Evolutionary conservation across 192 early-diverging fungal species (phyloP).

Genomic region (Chytriomyces sp.): DNA sequence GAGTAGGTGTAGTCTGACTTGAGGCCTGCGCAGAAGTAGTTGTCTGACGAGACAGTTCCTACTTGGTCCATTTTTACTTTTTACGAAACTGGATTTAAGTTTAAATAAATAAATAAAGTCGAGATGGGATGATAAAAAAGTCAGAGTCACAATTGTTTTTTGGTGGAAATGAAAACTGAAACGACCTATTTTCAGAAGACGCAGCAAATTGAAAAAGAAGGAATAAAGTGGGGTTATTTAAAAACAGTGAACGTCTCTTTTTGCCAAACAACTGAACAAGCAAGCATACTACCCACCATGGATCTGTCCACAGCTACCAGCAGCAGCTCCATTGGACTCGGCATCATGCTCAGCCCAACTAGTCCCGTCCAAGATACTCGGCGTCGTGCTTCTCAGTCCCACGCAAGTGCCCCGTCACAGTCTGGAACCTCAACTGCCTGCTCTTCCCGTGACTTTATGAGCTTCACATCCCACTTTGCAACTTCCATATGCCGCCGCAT

Average conservation of each 20-base stretch:
- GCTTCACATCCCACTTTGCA: constrained; percentile 11
- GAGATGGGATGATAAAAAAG: no score
- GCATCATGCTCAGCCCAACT: constrained; percentile 11
- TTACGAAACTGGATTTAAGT: no score
- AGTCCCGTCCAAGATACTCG: not conserved
- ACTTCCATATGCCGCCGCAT: not conserved
- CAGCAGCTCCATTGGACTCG: constrained; percentile 10
- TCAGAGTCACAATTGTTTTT: no score
- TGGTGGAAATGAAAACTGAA: no score
- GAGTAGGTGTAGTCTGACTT: not conserved
- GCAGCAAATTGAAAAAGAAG: no score
- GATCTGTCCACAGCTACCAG: not conserved
- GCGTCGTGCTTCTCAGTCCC: not conserved
- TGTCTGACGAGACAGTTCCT: not conserved
- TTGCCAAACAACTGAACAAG: no score
- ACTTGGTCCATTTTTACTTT: not conserved
- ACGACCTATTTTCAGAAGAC: no score
- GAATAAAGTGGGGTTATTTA: no score
- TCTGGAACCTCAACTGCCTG: not conserved
- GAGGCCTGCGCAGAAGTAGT: not conserved
- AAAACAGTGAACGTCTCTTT: no score
- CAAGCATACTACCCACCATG: no score
- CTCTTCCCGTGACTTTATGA: constrained; percentile 5
- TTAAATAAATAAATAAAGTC: no score
- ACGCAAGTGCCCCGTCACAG: not conserved